These are phyloP conservation scores for Mitosporidium daphniae DNA, from an alignment of 371 early-diverging fungal genomes.

Conservation along the genomic window DNA sequence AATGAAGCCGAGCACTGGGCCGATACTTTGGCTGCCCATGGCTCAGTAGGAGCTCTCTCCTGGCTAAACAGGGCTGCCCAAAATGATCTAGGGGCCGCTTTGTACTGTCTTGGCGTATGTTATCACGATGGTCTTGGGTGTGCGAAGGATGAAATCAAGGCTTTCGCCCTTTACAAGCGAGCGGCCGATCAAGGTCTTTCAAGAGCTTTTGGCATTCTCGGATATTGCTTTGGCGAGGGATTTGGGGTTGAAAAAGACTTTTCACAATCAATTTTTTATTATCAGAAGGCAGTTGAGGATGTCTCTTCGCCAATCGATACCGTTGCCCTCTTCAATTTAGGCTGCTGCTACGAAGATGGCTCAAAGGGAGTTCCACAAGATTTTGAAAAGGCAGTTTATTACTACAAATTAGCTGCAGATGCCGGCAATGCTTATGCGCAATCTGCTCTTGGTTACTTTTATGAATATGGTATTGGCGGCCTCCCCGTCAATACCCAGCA, in stretches of 20 bases:
- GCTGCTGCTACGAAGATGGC: slow-evolving; percentile 40
- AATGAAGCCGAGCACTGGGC: slow-evolving; percentile 22
- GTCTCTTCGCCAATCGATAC: slow-evolving; percentile 12
- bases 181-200: slow-evolving; percentile 32
- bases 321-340: slow-evolving; percentile 39
- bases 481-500: slow-evolving; percentile 7
- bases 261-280: slow-evolving; percentile 11
- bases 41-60: slow-evolving; percentile 8
- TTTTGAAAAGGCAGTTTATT: slow-evolving; percentile 23
- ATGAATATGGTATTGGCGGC: slow-evolving; percentile 18
- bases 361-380: slow-evolving; percentile 23
- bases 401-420: slow-evolving; percentile 34
- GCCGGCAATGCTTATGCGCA: slow-evolving; percentile 49
- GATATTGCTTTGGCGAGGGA: slow-evolving; percentile 55
- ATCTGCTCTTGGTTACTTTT: slow-evolving; percentile 39
- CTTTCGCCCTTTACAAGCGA: slow-evolving; percentile 21
- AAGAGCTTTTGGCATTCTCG: slow-evolving; percentile 37
- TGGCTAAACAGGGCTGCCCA: slow-evolving; percentile 20
- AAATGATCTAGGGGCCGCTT: slow-evolving; percentile 5
- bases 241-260: slow-evolving; percentile 25
- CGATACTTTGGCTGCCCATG: slow-evolving; percentile 8
- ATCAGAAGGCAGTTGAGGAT: slow-evolving; percentile 5
- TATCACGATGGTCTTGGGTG: slow-evolving; percentile 34
- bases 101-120: slow-evolving; percentile 25
- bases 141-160: slow-evolving; percentile 14